Evolutionary conservation across 1,284 basidiomycete species (phyloP).

Genomic region (Trametes pubescens): DNA sequence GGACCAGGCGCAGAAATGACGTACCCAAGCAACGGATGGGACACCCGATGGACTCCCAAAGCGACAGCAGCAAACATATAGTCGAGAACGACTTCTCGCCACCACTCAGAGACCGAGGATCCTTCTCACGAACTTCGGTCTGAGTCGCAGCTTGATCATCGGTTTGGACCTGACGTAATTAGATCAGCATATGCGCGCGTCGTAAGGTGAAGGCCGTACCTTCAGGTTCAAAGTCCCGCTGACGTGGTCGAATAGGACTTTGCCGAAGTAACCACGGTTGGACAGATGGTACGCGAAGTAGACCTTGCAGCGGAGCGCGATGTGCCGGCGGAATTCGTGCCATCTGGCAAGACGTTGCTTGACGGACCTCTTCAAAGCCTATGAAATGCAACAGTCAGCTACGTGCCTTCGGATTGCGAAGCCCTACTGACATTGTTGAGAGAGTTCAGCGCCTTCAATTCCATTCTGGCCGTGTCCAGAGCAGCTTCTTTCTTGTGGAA

Average conservation of each 20-base stretch:
- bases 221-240: slow-evolving; percentile 72
- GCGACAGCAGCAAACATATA: slow-evolving; percentile 89
- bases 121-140: slow-evolving; percentile 70
- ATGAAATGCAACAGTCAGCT: neutral
- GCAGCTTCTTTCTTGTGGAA: slow-evolving; percentile 68
- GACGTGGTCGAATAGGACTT: slow-evolving; percentile 86
- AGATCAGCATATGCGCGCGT: neutral
- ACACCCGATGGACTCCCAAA: slow-evolving; percentile 96
- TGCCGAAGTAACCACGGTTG: slow-evolving; percentile 87
- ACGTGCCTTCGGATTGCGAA: neutral
- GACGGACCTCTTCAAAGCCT: slow-evolving; percentile 66
- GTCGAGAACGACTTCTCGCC: slow-evolving; percentile 99
- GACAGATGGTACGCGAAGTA: slow-evolving; percentile 86
- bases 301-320: slow-evolving; percentile 85
- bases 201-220: slow-evolving; percentile 47
- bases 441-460: slow-evolving; percentile 65
- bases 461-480: slow-evolving; percentile 63
- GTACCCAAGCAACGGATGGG: slow-evolving; percentile 93
- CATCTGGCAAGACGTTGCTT: slow-evolving; percentile 75
- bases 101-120: slow-evolving; percentile 85
- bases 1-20: slow-evolving; percentile 30
- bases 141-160: slow-evolving; percentile 77
- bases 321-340: slow-evolving; percentile 88
- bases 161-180: slow-evolving; percentile 67
- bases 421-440: slow-evolving; percentile 64